Conservation (phyloP, 1,284 basidiomycete genomes). For the Volvariella surrecta region DNA sequence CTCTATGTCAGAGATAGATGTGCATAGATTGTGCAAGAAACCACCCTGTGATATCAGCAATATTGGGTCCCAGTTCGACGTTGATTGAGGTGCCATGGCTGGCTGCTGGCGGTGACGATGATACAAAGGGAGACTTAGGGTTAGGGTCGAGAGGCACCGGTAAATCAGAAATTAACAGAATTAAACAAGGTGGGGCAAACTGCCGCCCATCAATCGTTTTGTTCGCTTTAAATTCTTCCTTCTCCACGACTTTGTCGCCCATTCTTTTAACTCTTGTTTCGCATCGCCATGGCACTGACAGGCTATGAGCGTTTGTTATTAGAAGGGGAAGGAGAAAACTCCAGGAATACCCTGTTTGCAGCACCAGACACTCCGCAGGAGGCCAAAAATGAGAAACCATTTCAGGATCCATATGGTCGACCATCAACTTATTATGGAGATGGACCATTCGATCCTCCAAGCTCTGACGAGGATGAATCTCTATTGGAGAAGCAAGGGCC, state of each 20-base stretch:
- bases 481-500: constrained; percentile 32
- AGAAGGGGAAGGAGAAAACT: background rate
- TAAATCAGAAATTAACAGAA: no score
- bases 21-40: background rate
- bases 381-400: background rate
- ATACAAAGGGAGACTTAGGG: no score
- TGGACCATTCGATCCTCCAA: constrained; percentile 62
- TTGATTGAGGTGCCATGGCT: constrained; percentile 24
- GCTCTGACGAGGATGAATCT: constrained; percentile 56
- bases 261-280: no score
- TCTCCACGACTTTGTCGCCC: no score
- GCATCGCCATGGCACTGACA: no score
- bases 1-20: constrained; percentile 1
- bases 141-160: constrained; percentile 13
- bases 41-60: constrained; percentile 62
- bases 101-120: background rate
- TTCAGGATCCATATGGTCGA: constrained; percentile 8
- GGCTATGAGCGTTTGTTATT: constrained; percentile 8
- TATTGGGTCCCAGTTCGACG: constrained; percentile 65
- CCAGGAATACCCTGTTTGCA: no score
- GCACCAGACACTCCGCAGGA: background rate
- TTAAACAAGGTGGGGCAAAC: constrained; percentile 10
- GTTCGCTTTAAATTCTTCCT: no score
- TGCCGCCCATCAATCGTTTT: constrained; percentile 7
- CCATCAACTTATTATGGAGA: constrained; percentile 59